Percentiles rank a stretch among this genome's conserved stretches.
Conservation (phyloP, 2,329 filamentous ascomycete species). For the Trichocomaceae sp. region DNA sequence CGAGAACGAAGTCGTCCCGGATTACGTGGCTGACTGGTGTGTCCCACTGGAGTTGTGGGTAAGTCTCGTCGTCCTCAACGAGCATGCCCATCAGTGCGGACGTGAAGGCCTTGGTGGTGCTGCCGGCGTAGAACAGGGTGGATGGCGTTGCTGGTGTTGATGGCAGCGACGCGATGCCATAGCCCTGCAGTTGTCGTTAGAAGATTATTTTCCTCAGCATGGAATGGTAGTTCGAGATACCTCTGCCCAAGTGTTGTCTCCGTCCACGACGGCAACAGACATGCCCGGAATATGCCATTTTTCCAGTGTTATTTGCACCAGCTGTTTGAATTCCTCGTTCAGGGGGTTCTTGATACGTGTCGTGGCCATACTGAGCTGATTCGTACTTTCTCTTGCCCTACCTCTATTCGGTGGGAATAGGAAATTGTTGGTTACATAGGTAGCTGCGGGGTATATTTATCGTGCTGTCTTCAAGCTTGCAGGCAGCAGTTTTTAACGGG, state of each 20-base stretch:
- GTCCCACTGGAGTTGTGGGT: constrained; percentile 27
- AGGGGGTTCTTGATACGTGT: neutral
- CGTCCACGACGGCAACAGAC: constrained; percentile 10
- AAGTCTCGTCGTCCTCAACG: constrained; percentile 21
- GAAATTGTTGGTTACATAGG: too few species aligned
- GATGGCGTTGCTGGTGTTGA: constrained; percentile 37
- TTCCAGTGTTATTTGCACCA: constrained; percentile 5
- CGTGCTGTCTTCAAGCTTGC: neutral
- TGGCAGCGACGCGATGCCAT: constrained; percentile 21
- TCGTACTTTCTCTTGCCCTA: neutral
- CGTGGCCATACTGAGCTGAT: neutral
- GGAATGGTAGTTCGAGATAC: neutral
- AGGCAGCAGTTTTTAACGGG: neutral
- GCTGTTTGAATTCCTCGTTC: constrained; percentile 5
- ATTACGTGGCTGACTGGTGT: constrained; percentile 31
- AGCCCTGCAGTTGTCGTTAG: constrained; percentile 1
- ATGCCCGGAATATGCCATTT: constrained; percentile 14
- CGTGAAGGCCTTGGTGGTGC: constrained; percentile 52
- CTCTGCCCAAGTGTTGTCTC: constrained; percentile 12
- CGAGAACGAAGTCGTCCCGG: constrained; percentile 26
- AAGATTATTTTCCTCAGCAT: neutral
- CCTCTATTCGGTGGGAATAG: too few species aligned
- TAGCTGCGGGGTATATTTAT: neutral
- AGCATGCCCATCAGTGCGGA: constrained; percentile 45
- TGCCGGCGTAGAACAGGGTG: constrained; percentile 51